A percentile compares a stretch with the other conserved stretches of the same genome.
Evolutionary conservation across 495 filamentous ascomycete genomes (phyloP).

Genomic region (Neurospora sublineolata): DNA sequence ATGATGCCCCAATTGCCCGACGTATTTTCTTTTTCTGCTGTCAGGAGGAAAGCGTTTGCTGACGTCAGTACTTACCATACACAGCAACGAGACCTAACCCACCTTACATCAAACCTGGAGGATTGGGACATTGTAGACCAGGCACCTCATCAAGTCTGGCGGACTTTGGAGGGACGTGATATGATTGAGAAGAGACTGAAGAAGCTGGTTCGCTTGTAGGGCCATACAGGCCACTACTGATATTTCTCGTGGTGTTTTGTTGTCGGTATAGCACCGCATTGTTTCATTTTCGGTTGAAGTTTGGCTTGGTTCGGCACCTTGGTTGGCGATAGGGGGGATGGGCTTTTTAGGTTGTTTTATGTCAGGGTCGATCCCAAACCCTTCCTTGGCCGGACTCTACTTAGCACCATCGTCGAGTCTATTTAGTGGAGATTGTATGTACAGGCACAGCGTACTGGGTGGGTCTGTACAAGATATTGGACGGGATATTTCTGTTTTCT

Average conservation of each 20-base stretch:
- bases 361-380: not conserved
- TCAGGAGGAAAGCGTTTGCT: not conserved
- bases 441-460: not conserved
- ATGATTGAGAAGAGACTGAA: conserved; percentile 44
- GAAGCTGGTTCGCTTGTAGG: conserved; percentile 35
- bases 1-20: not conserved
- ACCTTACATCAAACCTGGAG: conserved; percentile 60
- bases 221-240: not conserved
- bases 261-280: not conserved
- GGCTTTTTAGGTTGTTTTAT: not conserved
- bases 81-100: conserved; percentile 67
- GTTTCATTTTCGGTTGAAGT: not conserved
- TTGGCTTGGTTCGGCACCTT: not conserved
- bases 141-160: conserved; percentile 84
- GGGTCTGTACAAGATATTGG: not conserved
- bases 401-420: not conserved
- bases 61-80: conserved; percentile 25
- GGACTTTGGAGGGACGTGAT: conserved; percentile 50
- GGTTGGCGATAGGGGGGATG: not conserved
- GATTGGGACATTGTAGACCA: conserved; percentile 79
- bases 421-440: not conserved
- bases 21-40: not conserved
- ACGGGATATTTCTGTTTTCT: not conserved
- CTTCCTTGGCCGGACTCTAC: not conserved
- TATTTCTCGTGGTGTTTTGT: not conserved